Base-by-base conservation (phyloP, 805 yeast genomes). In the Hagleromyces aurorensis region DNA sequence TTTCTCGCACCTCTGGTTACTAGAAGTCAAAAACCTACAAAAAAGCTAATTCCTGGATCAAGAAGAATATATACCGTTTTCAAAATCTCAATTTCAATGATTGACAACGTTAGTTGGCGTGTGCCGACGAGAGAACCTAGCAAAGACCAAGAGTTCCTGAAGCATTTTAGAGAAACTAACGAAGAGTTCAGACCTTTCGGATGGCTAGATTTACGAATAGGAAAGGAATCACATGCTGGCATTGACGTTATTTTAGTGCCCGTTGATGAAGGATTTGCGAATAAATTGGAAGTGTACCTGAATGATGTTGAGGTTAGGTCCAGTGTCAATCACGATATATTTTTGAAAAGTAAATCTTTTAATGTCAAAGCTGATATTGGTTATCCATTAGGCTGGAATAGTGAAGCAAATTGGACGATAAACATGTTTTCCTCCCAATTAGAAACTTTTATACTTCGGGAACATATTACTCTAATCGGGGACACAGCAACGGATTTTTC, bases 121-220 rank as follows among this genome's bases (percentile, higher is more conserved):
- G 59, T 87, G 0, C 98, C 98, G 0, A 75, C 82, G 10, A 62
- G 96, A 34, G 98, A 91, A 50, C 60, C 70, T 19, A 81, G 94
- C 40, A 87, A 87, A 52, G 91, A 84, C 50, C 53, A 52, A 3
- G 63, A 48, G n/a, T 68, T 60, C 39, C 24, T 49, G 59, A 48
- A 46, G 19, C 44, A 44, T 15, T 51, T 40, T 29, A 46, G 48
- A 27, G 56, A 55, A 12, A 45, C 54, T 4, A 52, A 58, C n/a
- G 58, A 57, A 30, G 43, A 56, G 4, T 49, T 63, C 2, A 62
- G 91, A 27, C 80, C 94, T 1, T 91, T 80, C 61, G 97, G 96
- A 0, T 91, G 98, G 98, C 37, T 91, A 3, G 96, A 89, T 46
- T 32, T 85, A 12, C 78, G 76, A 36, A 57, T 77, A 23, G 65